A percentile compares a stretch with the other conserved stretches of the same genome.
Conservation (phyloP, 2,329 filamentous ascomycete genomes). For the Arthrobotrys musiformis region DNA sequence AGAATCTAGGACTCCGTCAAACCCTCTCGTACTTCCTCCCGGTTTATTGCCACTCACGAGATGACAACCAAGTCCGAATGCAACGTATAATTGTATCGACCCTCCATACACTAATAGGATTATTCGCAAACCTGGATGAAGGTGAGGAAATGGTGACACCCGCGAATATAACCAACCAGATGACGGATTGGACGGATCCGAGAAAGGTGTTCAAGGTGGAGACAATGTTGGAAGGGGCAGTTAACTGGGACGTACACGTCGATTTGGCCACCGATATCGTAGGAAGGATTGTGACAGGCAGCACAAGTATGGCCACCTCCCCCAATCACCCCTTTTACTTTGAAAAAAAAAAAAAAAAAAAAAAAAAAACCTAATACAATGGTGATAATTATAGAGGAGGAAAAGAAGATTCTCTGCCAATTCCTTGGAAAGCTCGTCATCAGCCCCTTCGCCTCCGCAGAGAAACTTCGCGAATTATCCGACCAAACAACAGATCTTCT, state of each 20-base stretch:
- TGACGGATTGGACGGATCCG: slow-evolving; percentile 96
- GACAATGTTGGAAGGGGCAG: slow-evolving; percentile 67
- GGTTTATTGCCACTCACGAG: slow-evolving; percentile 87
- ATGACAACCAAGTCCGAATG: slow-evolving; percentile 86
- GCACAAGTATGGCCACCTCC: slow-evolving; percentile 69
- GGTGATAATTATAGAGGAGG: slow-evolving; percentile 71
- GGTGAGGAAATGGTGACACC: slow-evolving; percentile 84
- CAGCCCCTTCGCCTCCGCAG: slow-evolving; percentile 72
- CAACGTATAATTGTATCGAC: slow-evolving; percentile 76
- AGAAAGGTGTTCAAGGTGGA: slow-evolving; percentile 75
- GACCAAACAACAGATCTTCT: slow-evolving; percentile 72
- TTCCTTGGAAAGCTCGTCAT: slow-evolving; percentile 86
- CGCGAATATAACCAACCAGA: slow-evolving; percentile 79
- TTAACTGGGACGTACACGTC: slow-evolving; percentile 82
- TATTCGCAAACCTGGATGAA: slow-evolving; percentile 77
- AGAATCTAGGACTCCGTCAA: slow-evolving; percentile 85
- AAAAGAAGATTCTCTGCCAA: slow-evolving; percentile 81
- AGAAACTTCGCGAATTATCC: slow-evolving; percentile 71
- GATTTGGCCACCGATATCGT: slow-evolving; percentile 80
- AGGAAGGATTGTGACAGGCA: slow-evolving; percentile 74
- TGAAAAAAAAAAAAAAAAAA: not conserved
- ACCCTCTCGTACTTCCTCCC: slow-evolving; percentile 92
- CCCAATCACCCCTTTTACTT: not conserved
- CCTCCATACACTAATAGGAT: slow-evolving; percentile 77
- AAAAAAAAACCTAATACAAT: not conserved